Conservation (phyloP, 371 early-diverging fungal species). For the Syncephalastrum monosporum region DNA sequence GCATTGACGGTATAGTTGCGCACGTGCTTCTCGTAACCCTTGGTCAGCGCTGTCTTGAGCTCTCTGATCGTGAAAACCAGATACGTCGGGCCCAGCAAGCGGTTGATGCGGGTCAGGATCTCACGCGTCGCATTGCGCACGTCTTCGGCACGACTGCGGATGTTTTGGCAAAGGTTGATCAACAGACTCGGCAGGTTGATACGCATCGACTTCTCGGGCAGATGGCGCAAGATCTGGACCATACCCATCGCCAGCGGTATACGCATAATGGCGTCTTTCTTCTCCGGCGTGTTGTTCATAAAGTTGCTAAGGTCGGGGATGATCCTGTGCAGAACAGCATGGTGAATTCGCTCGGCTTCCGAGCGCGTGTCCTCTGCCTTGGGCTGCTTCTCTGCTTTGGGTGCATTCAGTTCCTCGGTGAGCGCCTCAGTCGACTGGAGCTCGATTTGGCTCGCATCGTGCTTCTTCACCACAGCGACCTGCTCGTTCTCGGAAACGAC, state of each 20-base stretch:
- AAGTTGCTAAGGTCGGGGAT: slow-evolving; percentile 78
- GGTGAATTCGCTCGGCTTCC: slow-evolving; percentile 58
- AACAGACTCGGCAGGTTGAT: slow-evolving; percentile 84
- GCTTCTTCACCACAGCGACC: slow-evolving; percentile 38
- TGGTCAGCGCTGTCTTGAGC: slow-evolving; percentile 71
- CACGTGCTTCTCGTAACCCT: slow-evolving; percentile 92
- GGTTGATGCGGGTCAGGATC: slow-evolving; percentile 82
- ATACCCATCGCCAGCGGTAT: slow-evolving; percentile 89
- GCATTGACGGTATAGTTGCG: slow-evolving; percentile 88
- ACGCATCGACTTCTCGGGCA: slow-evolving; percentile 76
- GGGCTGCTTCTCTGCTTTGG: slow-evolving; percentile 6
- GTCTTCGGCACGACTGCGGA: slow-evolving; percentile 80
- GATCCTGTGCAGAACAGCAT: slow-evolving; percentile 64
- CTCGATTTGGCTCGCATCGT: slow-evolving; percentile 45
- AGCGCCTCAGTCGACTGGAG: slow-evolving; percentile 40
- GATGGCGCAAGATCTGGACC: slow-evolving; percentile 72
- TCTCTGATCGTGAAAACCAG: slow-evolving; percentile 87
- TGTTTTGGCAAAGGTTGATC: slow-evolving; percentile 80
- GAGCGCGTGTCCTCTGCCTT: slow-evolving; percentile 37
- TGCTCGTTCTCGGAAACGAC: slow-evolving; percentile 49
- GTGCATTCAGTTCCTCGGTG: slow-evolving; percentile 24
- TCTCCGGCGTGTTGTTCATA: slow-evolving; percentile 66
- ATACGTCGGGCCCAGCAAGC: slow-evolving; percentile 81
- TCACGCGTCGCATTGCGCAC: slow-evolving; percentile 85
- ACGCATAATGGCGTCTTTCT: slow-evolving; percentile 74